Evolutionary conservation across 2,329 filamentous ascomycete species (phyloP).

Genomic region (Beauveria scarabaeidicola): DNA sequence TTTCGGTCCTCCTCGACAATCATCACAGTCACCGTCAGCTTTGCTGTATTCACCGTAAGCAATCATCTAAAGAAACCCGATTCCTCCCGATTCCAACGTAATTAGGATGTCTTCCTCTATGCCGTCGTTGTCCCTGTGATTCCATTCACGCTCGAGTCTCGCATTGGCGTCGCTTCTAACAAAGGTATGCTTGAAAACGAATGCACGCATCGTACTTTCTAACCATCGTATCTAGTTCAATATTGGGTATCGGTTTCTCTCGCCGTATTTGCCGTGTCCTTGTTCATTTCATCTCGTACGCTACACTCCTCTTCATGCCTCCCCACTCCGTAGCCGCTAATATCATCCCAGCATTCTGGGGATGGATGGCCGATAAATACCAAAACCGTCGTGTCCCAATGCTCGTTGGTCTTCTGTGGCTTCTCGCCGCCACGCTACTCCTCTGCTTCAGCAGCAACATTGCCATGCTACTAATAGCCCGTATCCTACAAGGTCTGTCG

Average conservation of each 20-base stretch:
- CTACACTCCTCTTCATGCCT: background rate
- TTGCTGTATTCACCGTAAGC: slow-evolving; percentile 27
- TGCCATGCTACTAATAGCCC: slow-evolving; percentile 24
- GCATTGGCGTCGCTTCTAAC: slow-evolving; percentile 18
- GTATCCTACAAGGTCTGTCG: slow-evolving; percentile 25
- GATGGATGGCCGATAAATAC: slow-evolving; percentile 27
- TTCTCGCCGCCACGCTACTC: slow-evolving; percentile 23
- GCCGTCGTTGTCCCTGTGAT: slow-evolving; percentile 27
- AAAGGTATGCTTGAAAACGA: slow-evolving; percentile 12
- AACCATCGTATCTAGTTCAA: slow-evolving; percentile 17
- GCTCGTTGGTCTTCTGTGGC: slow-evolving; percentile 24
- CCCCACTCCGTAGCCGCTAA: background rate
- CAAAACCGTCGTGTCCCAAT: slow-evolving; percentile 25
- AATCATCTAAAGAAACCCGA: background rate
- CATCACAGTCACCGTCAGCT: slow-evolving; percentile 25
- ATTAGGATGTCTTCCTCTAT: slow-evolving; percentile 27
- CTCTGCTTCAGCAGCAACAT: slow-evolving; percentile 24
- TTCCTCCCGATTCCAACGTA: background rate
- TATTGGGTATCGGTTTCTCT: slow-evolving; percentile 29
- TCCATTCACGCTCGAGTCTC: slow-evolving; percentile 23
- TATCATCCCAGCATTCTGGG: slow-evolving; percentile 24
- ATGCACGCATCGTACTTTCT: background rate
- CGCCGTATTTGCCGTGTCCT: slow-evolving; percentile 24
- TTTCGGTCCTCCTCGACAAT: slow-evolving; percentile 24
- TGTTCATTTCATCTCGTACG: slow-evolving; percentile 24